Base-by-base conservation (phyloP, 2,329 filamentous ascomycete genomes). In the Penicillium sp. region DNA sequence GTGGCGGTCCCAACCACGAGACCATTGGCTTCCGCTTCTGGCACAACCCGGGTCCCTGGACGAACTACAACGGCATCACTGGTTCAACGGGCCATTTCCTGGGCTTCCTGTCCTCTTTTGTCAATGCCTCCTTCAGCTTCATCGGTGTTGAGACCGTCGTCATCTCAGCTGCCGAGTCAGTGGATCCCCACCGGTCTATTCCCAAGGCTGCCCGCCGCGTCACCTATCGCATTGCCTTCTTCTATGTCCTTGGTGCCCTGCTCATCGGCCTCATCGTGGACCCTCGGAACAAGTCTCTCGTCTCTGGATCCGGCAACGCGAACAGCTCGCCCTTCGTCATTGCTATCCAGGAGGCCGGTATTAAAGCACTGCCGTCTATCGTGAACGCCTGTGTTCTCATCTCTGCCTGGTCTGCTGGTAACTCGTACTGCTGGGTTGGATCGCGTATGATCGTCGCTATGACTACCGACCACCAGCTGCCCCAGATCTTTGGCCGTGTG, bases 391-490 rank as follows among this genome's bases (percentile, higher is more conserved):
- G 69, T 44, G 72, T 78, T 53, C 68, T 78, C 22, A 60, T 76
- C 3, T 69, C 73, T 14, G 75, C 75, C 16, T 78, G 75, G 75
- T 76, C 74, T 2, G 75, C 76, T 0, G 76, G 75, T 18, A 77
- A 77, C 61, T 77, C 76, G 1, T 77, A 77, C 66, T 77, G 74
- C 67, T 78, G 75, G 41, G 78, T 84, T 1, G 85, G 85, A 31
- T 86, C 85, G 0, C 81, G 86, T 49, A 83, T 85, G 36, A 76
- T 88, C 4, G 85, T 86, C 62, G 84, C 82, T 4, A 75, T 88
- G 55, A 85, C 86, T 0, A 79, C 86, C 14, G 85, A 87, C 71
- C 75, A 77, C 19, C 85, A 87, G 61, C 82, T 86, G 0, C 85
- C 85, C 0, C 76, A 78, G 46, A 67, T 87, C 62, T 86, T 87